Evolutionary conservation across 352 stramenopile genomes (phyloP), one percentile per base, ranked within the genome.

Genomic region (Thraustotheca clavata): DNA sequence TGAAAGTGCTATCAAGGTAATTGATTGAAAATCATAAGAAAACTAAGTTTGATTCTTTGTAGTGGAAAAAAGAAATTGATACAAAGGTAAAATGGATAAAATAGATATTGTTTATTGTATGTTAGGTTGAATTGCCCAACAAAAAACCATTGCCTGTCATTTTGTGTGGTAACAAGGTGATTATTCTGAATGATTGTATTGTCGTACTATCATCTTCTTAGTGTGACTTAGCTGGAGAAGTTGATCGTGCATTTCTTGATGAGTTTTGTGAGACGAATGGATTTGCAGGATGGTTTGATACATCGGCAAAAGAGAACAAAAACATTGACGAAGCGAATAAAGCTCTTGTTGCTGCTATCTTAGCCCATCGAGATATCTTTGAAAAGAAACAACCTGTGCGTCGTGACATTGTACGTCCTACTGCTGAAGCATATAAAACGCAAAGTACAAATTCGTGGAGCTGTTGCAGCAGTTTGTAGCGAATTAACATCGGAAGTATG

Each of bases 41-140:
- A 39, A 36, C 41, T 67, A 9, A 52, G 12, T 24, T 6, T 29
- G 32, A 67, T 60, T 43, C 7, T 46, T 41, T 11, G 18, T 61
- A 95, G 81, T 98, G 91, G 91, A 98, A 98, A 72, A 87, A 88
- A 29, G 88, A 98, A 65, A 93, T 98, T 49, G 89, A 97, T 62
- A 89, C 90, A 4, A 97, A 97, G 72, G 87, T 83, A 60, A 29
- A 39, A 62, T 55, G 6, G 33, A 31, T n/a, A 49, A n/a, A 31
- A 43, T 8, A 26, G 16, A 41, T 39, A 41, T 26, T 57, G 39
- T 49, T 0, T 48, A 3, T 18, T 16, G 4, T 12, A 4, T 18
- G 38, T 11, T 60, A 80, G 76, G 77, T 96, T 1, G 78, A 89
- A 35, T 79, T 98, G 0, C 88, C 90, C 4, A 96, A 98, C 67